Evolutionary conservation across 345 rosid genomes (phyloP).

Genomic region (Aegle marmelos): DNA sequence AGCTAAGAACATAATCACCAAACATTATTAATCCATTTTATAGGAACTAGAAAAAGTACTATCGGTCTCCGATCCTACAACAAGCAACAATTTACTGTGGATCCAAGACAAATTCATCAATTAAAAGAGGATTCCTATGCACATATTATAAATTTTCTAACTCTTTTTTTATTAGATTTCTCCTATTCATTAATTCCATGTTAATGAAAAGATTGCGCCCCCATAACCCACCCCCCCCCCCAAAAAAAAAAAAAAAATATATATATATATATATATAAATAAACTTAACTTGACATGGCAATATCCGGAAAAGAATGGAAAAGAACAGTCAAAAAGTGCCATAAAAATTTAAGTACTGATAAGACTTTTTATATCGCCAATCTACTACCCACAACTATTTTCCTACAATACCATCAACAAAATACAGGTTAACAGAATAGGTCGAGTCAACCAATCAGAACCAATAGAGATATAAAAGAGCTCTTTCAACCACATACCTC

Average conservation of each 20-base stretch:
- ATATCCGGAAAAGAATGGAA: not conserved
- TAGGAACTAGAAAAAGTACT: not conserved
- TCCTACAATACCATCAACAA: not conserved
- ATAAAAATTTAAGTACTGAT: not conserved
- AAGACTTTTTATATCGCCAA: not conserved
- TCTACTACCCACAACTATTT: not conserved
- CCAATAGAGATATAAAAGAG: not conserved
- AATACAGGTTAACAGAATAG: not conserved
- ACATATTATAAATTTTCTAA: not conserved
- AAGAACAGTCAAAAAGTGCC: not conserved
- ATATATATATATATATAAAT: no score
- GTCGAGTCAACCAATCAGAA: not conserved
- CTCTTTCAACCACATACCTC: conserved; percentile 40
- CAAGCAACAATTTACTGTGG: not conserved
- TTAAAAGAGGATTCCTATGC: not conserved
- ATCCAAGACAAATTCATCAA: not conserved
- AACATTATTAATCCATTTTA: not conserved
- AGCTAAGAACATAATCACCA: not conserved
- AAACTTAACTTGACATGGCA: no score
- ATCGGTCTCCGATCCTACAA: not conserved
- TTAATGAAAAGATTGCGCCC: not conserved
- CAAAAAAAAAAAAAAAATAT: not conserved
- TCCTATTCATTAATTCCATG: not conserved
- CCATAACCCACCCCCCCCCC: not conserved
- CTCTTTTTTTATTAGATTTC: not conserved